Evolutionary conservation across 2,329 filamentous ascomycete species (phyloP), one percentile per base, ranked within the genome.

Genomic region (Apiospora marii): DNA sequence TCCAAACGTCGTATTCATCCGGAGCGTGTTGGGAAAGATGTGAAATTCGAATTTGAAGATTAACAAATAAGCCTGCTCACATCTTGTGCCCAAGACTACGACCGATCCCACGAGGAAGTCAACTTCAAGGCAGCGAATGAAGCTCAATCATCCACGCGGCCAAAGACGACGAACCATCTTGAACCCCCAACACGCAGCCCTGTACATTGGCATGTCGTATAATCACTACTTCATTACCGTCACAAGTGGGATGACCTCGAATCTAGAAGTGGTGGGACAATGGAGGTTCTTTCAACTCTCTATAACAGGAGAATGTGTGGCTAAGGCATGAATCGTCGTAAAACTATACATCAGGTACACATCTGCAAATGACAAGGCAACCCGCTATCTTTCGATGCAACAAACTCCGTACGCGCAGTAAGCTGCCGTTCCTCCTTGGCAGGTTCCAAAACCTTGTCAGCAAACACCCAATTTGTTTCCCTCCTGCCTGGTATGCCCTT

Each of bases 271-370:
- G 19, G 30, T 22, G 8, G 58, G 37, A 64, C n/a, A 37, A n/a
- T 41, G 19, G 58, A 41, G 58, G 37, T 37, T 7, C 37, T 34
- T 64, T 41, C n/a, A 16, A n/a, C 58, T 64, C 58, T 64, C 27
- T 61, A 22, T 37, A 58, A 19, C 34, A 3, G 30, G 30, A 64
- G 14, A 41, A 64, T 37, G 58, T 37, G 30, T 34, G 30, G 58
- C 22, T 22, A n/a, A 30, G 58, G 58, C 58, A n/a, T 64, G 34
- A 10, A 64, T 41, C 58, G 58, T 64, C 58, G 58, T 64, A 64
- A 64, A 64, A n/a, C 58, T 64, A n/a, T 41, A 64, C 58, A 64
- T 64, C 58, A 41, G 58, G 34, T 64, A n/a, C 34, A 64, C 58
- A n/a, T n/a, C 34, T 34, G 34, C 19, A 64, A 64, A 64, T 64